These are phyloP conservation scores for Nidula microcarpa DNA, from an alignment of 768 basidiomycete genomes.

Conservation along the genomic window DNA sequence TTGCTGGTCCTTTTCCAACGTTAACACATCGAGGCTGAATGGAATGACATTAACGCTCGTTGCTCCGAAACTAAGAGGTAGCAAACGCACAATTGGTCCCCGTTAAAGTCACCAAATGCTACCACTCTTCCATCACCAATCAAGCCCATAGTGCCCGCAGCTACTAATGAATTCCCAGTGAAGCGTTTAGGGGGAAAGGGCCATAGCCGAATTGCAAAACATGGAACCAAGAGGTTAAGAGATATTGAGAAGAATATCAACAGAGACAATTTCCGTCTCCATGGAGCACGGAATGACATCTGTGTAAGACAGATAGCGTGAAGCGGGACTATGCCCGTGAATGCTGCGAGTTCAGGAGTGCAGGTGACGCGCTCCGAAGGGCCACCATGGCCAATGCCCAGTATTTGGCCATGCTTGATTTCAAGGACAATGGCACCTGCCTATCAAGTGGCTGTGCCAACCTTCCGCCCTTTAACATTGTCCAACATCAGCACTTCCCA, in stretches of 20 bases:
- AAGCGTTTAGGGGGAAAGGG: slow-evolving; percentile 88
- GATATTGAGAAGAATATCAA: slow-evolving; percentile 5
- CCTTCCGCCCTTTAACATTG: neutral
- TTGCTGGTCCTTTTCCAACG: slow-evolving; percentile 72
- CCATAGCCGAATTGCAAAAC: slow-evolving; percentile 47
- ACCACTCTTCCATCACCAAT: slow-evolving; percentile 68
- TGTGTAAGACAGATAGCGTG: neutral
- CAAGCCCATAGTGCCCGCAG: slow-evolving; percentile 79
- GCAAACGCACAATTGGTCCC: slow-evolving; percentile 82
- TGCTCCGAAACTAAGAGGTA: neutral
- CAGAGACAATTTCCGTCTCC: slow-evolving; percentile 14
- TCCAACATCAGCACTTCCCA: neutral
- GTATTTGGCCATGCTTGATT: slow-evolving; percentile 7
- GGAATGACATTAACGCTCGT: slow-evolving; percentile 1
- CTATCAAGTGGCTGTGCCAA: too few species aligned
- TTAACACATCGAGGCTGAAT: slow-evolving; percentile 73
- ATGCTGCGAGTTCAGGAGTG: neutral
- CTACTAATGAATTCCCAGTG: slow-evolving; percentile 73
- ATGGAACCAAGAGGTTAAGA: slow-evolving; percentile 4
- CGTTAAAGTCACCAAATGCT: slow-evolving; percentile 94
- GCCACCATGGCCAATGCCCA: neutral
- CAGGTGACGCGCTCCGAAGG: neutral
- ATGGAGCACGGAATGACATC: slow-evolving; percentile 14
- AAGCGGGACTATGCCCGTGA: neutral
- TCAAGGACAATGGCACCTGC: slow-evolving; percentile 8